Base-by-base conservation (phyloP, 179 eudicot genomes). In the Gypsophila paniculata region DNA sequence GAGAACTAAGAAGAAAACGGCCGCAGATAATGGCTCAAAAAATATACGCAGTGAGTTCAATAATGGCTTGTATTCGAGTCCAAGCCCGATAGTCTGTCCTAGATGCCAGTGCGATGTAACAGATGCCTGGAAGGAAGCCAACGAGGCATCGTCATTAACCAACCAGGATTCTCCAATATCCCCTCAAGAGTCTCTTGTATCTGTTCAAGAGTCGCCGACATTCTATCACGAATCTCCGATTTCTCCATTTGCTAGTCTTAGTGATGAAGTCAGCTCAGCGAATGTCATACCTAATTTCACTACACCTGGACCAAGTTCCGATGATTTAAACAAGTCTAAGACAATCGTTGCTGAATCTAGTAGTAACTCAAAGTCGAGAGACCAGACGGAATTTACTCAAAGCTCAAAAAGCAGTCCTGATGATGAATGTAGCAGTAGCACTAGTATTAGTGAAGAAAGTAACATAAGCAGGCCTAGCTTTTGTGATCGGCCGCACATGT, bases 51-150 rank as follows among this genome's bases (percentile, higher is more conserved):
- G 81, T 53, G 88, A 82, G 53, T 82, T 80, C 44, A 73, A 73
- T 58, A 75, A 74, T 57, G 81, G 69, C 64, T 68, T 81, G 75
- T 85, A 78, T 77, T 73, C 82, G 7, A 78, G 75, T 72, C 75
- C 84, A 18, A 82, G 78, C 67, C 82, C 86, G 25, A 68, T 87
- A 29, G 87, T 94, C 46, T 94, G 99, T 78, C 92, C 96, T 51
- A 88, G 74, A 72, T 94, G 99, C 81, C 96, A 76, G 70, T 91
- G 97, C 78, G 74, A 85, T 59, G 65, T 94, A 74, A 85, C 82
- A 18, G 86, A 85, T 64, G 79, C 71, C 55, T 69, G 71, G 82
- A 76, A 74, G 59, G 90, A 86, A 75, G 71, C 78, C 57, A 69
- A 59, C 68, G 75, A 82, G 52, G 83, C 75, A 46, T 81, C 85